phyloP scores from a whole-genome alignment of 768 basidiomycete species.

The Russula griseocarnosa region DNA sequence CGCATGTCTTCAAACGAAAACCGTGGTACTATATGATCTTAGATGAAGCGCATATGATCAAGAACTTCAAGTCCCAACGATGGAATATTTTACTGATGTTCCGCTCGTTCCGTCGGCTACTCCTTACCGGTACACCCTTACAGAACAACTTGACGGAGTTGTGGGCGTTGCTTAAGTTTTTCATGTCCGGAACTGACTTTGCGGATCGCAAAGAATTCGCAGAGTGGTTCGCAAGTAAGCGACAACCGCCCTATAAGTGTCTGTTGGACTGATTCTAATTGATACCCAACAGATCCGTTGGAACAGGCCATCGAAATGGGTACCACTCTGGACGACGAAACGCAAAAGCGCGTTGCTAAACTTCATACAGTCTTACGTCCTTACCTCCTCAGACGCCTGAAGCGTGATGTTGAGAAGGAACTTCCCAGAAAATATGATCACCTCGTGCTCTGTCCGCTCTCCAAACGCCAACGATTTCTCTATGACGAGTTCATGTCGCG shows the following conservation, averaged over 20 bases:
- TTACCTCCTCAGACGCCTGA: constrained; percentile 91
- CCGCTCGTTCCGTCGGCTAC: constrained; percentile 75
- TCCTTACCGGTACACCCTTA: constrained; percentile 93
- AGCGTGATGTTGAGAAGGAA: constrained; percentile 95
- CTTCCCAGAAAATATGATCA: constrained; percentile 93
- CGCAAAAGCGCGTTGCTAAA: constrained; percentile 75
- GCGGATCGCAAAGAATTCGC: constrained; percentile 91
- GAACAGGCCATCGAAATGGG: constrained; percentile 92
- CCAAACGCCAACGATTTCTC: constrained; percentile 89
- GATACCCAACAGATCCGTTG: constrained; percentile 64
- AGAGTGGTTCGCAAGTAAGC: constrained; percentile 94
- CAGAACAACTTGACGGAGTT: constrained; percentile 96
- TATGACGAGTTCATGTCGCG: constrained; percentile 97
- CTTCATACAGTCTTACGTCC: constrained; percentile 95
- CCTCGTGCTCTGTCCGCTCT: constrained; percentile 79
- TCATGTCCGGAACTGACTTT: constrained; percentile 86
- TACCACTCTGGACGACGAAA: constrained; percentile 71
- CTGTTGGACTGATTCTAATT: constrained; percentile 9
- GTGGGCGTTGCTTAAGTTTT: constrained; percentile 92
- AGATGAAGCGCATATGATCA: constrained; percentile 97
- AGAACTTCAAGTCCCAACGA: constrained; percentile 90
- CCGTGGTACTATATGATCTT: constrained; percentile 95
- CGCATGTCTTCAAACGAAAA: constrained; percentile 88
- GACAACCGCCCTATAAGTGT: background rate
- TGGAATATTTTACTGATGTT: constrained; percentile 93